Conservation (phyloP, 2,329 filamentous ascomycete genomes). For the Basipetospora chlamydospora region DNA sequence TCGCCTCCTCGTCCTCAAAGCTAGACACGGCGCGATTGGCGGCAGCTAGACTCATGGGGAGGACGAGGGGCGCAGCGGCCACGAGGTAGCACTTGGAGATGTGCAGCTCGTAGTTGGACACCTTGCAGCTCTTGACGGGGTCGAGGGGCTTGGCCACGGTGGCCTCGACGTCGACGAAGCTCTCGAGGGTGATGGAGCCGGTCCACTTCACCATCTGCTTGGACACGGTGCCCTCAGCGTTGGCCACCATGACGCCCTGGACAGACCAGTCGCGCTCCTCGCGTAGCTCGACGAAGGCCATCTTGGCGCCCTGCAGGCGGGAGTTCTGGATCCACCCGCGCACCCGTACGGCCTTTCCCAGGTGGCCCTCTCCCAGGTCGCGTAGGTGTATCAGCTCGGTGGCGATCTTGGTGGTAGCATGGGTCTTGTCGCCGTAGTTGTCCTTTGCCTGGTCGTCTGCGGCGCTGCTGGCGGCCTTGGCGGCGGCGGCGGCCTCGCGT, state of each 20-base stretch:
- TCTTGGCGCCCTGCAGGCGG: constrained; percentile 77
- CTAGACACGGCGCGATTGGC: constrained; percentile 41
- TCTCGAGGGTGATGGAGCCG: constrained; percentile 59
- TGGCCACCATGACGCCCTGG: constrained; percentile 66
- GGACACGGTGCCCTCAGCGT: constrained; percentile 56
- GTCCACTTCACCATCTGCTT: constrained; percentile 95
- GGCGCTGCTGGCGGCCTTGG: constrained; percentile 49
- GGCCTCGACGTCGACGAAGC: constrained; percentile 69
- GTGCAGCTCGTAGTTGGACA: constrained; percentile 74
- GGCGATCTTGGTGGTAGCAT: constrained; percentile 41
- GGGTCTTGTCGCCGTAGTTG: constrained; percentile 63
- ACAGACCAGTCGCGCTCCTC: constrained; percentile 62
- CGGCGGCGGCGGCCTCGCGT: constrained; percentile 56
- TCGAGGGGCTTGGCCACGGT: constrained; percentile 69
- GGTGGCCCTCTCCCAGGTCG: constrained; percentile 46
- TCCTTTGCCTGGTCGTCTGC: constrained; percentile 57
- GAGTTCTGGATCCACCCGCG: constrained; percentile 77
- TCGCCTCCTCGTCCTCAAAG: constrained; percentile 41
- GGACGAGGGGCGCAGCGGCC: constrained; percentile 42
- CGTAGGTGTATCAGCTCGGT: constrained; percentile 45
- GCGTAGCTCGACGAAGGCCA: constrained; percentile 77
- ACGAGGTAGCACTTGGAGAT: constrained; percentile 73
- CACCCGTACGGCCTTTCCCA: constrained; percentile 59
- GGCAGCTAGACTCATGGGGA: constrained; percentile 42
- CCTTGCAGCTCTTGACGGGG: constrained; percentile 74